These are phyloP conservation scores for Pseudogymnoascus verrucosus DNA, from an alignment of 2,329 filamentous ascomycete species.

Conservation along the genomic window DNA sequence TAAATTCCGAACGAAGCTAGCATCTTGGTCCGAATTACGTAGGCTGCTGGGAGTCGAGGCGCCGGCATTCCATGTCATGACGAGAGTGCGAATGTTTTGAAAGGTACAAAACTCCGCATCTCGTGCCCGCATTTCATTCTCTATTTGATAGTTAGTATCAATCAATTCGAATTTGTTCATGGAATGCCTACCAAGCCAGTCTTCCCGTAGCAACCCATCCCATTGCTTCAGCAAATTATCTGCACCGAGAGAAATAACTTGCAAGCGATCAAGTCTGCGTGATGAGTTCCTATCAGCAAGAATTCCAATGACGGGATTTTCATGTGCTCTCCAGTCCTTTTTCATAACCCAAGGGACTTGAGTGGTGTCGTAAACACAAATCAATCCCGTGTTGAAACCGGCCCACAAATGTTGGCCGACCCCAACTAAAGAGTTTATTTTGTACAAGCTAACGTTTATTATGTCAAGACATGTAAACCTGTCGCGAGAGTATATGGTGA, in stretches of 20 bases:
- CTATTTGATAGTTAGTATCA: constrained; percentile 32
- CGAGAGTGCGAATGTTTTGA: constrained; percentile 67
- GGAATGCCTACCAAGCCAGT: constrained; percentile 63
- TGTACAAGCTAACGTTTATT: constrained; percentile 84
- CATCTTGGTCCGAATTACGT: constrained; percentile 60
- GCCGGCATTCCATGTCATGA: constrained; percentile 95
- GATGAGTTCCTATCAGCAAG: constrained; percentile 71
- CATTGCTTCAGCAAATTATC: constrained; percentile 80
- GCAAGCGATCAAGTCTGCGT: constrained; percentile 75
- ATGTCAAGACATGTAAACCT: constrained; percentile 73
- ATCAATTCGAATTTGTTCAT: neutral
- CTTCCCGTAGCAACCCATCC: constrained; percentile 89
- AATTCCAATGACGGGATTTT: constrained; percentile 71
- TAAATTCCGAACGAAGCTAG: constrained; percentile 71
- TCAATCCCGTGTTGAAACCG: constrained; percentile 86
- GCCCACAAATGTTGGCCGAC: constrained; percentile 84
- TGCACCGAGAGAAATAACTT: constrained; percentile 78
- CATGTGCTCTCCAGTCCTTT: constrained; percentile 93
- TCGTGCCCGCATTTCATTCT: constrained; percentile 74
- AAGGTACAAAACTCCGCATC: constrained; percentile 82
- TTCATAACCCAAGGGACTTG: constrained; percentile 78
- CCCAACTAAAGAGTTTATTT: constrained; percentile 80
- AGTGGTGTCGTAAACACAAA: constrained; percentile 83
- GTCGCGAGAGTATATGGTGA: constrained; percentile 76
- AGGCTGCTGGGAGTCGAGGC: constrained; percentile 86